Conservation (phyloP, 2,329 filamentous ascomycete genomes). For the Claviceps sp. region DNA sequence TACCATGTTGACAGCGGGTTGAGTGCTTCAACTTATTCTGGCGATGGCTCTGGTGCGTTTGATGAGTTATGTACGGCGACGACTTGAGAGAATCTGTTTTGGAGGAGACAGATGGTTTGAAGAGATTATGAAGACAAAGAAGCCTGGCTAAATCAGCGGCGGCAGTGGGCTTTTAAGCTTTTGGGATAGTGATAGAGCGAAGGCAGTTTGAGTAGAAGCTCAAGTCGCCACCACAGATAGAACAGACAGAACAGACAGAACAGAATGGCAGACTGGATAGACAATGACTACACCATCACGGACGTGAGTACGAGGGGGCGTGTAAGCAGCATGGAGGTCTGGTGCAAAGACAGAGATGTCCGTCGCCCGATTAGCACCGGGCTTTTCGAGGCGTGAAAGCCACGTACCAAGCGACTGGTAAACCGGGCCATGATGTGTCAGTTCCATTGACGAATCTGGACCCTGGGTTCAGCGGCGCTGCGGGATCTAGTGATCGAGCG, state of each 20-base stretch:
- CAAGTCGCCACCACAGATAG: not conserved
- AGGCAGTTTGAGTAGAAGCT: not conserved
- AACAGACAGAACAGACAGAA: not conserved
- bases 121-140: not conserved
- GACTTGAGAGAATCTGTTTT: not conserved
- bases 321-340: not conserved
- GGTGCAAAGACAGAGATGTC: not conserved
- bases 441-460: conserved; percentile 8
- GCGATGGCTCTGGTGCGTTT: not conserved
- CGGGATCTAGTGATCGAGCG: conserved; percentile 14
- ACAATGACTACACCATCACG: too few relatives aligned
- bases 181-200: conserved; percentile 7
- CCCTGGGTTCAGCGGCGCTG: conserved; percentile 5
- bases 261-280: too few relatives aligned
- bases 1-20: not conserved
- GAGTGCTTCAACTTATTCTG: not conserved
- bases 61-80: not conserved
- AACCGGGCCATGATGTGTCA: conserved; percentile 6
- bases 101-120: not conserved
- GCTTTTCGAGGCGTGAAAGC: conserved; percentile 8
- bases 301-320: not conserved
- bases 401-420: conserved; percentile 10
- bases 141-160: conserved; percentile 10
- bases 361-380: conserved; percentile 5
- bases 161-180: conserved; percentile 21